Evolutionary conservation across 257 asterid genomes (phyloP).

Genomic region (Handroanthus guayacan): DNA sequence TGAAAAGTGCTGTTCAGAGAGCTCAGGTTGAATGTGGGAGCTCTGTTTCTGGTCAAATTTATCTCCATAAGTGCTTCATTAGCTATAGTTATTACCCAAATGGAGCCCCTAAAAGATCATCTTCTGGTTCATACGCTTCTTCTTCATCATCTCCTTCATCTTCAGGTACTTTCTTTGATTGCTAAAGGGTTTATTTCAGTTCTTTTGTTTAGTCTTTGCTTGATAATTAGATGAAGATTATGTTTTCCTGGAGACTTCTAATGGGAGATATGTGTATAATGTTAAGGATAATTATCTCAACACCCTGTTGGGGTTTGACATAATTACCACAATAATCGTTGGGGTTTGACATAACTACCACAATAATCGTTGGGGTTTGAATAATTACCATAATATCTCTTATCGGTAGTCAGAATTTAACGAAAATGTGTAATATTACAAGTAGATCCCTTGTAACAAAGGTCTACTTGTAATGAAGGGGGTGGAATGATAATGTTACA

Average conservation of each 20-base stretch:
- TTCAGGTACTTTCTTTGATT: slow-evolving; percentile 54
- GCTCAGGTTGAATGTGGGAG: slow-evolving; percentile 99
- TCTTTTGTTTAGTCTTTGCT: not conserved
- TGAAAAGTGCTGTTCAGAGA: slow-evolving; percentile 83
- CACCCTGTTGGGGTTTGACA: slow-evolving; percentile 27
- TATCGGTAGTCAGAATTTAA: too few species aligned
- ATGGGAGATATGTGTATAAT: slow-evolving; percentile 6
- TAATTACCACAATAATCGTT: too few species aligned
- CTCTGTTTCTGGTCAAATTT: slow-evolving; percentile 83
- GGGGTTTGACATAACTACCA: too few species aligned
- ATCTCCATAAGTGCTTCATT: slow-evolving; percentile 84
- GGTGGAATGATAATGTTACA: too few species aligned
- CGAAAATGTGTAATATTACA: too few species aligned
- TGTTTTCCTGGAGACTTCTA: too few species aligned
- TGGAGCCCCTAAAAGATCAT: slow-evolving; percentile 73
- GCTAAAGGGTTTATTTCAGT: not conserved
- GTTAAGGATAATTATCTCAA: slow-evolving; percentile 33
- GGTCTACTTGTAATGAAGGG: too few species aligned
- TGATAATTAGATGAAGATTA: not conserved
- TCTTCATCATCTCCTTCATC: slow-evolving; percentile 61
- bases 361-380: too few species aligned
- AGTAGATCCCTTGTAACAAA: too few species aligned
- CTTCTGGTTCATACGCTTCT: slow-evolving; percentile 62
- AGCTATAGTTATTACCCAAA: slow-evolving; percentile 67
- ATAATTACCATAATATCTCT: too few species aligned